These are phyloP conservation scores for Aspergillus funiculosus DNA, from an alignment of 495 filamentous ascomycete genomes.

Conservation along the genomic window DNA sequence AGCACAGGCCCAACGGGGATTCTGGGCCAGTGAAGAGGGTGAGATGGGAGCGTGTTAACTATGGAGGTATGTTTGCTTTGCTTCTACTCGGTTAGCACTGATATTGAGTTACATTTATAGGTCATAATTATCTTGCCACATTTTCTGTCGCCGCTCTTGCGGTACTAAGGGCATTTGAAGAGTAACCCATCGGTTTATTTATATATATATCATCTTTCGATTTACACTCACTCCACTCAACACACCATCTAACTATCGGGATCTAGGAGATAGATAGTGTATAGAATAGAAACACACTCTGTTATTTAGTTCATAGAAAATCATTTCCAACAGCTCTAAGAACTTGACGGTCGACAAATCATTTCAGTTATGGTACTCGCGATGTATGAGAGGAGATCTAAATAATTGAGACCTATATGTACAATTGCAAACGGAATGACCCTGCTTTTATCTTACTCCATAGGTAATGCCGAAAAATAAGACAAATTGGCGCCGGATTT, in stretches of 20 bases:
- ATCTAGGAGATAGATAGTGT: no score
- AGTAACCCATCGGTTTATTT: constrained; percentile 12
- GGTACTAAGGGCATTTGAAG: constrained; percentile 58
- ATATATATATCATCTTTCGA: neutral
- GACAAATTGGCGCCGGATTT: constrained; percentile 6
- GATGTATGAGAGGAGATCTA: constrained; percentile 7
- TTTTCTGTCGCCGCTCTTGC: constrained; percentile 54
- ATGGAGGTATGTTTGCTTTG: constrained; percentile 39
- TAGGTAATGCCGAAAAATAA: constrained; percentile 4
- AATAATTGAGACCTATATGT: constrained; percentile 7
- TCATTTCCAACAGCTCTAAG: no score
- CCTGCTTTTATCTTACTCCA: constrained; percentile 8
- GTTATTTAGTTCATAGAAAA: no score
- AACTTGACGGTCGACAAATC: no score
- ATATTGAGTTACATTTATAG: constrained; percentile 20
- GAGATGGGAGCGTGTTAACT: constrained; percentile 41
- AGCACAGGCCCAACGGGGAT: constrained; percentile 28
- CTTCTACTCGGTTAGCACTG: neutral
- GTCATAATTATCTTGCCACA: constrained; percentile 47
- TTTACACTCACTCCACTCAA: no score
- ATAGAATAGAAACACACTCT: no score
- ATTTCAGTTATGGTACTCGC: no score
- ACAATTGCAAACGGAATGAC: constrained; percentile 1
- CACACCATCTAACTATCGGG: no score
- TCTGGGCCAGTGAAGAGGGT: constrained; percentile 42